These are phyloP conservation scores for Tricladium varicosporioides DNA, from an alignment of 2,329 filamentous ascomycete genomes.

Conservation along the genomic window DNA sequence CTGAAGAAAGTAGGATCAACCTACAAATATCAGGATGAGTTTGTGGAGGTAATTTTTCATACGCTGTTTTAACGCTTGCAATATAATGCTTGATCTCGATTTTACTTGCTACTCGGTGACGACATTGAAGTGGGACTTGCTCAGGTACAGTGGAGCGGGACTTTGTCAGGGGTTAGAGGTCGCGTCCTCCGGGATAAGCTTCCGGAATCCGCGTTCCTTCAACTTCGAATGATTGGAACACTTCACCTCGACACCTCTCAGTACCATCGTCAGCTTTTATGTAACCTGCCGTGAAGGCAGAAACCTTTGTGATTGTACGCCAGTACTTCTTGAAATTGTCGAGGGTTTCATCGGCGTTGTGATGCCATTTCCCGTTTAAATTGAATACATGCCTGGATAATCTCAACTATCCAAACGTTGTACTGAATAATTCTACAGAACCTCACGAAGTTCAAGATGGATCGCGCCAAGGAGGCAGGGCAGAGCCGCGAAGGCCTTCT, in stretches of 20 bases:
- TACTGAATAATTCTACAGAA: background rate
- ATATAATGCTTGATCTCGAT: too few relatives aligned
- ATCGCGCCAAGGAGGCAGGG: constrained; percentile 21
- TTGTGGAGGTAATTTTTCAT: too few relatives aligned
- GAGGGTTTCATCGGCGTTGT: background rate
- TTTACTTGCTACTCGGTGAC: background rate
- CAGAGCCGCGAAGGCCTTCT: constrained; percentile 34
- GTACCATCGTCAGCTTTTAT: background rate
- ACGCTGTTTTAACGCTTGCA: too few relatives aligned
- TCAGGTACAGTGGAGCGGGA: background rate
- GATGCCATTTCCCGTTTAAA: background rate
- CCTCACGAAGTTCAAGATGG: constrained; percentile 18
- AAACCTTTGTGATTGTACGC: background rate
- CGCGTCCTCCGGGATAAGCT: background rate
- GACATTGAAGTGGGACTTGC: background rate
- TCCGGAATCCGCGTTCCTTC: background rate
- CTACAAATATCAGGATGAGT: too few relatives aligned
- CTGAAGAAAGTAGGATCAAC: too few relatives aligned
- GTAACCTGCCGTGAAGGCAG: background rate
- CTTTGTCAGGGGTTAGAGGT: background rate
- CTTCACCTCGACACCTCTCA: background rate
- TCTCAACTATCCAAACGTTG: background rate
- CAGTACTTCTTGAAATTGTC: background rate
- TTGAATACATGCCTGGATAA: background rate
- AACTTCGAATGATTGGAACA: background rate